Percentiles rank a stretch among this genome's conserved stretches.
These are phyloP conservation scores for Coemansia sp. DNA, from an alignment of 192 early-diverging fungal species.

Conservation along the genomic window DNA sequence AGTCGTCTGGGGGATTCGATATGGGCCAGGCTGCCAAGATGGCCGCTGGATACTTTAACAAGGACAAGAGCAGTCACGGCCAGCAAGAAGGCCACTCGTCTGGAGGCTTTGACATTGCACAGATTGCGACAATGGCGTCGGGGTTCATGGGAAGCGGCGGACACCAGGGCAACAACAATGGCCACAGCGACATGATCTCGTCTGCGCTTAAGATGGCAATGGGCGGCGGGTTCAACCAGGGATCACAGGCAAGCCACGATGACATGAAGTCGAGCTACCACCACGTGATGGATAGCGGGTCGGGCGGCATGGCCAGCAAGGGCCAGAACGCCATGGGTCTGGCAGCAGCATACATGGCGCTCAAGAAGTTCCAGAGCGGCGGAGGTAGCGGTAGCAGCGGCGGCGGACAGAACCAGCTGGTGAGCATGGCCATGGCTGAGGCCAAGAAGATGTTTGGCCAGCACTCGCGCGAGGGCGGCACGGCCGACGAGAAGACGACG, in stretches of 20 bases:
- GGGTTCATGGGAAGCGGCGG: slow-evolving; percentile 18
- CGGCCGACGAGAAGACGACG: slow-evolving; percentile 39
- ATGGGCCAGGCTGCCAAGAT: slow-evolving; percentile 18
- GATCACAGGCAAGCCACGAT: slow-evolving; percentile 22
- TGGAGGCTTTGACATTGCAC: slow-evolving; percentile 30
- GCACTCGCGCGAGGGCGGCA: slow-evolving; percentile 35
- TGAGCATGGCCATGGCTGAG: slow-evolving; percentile 44
- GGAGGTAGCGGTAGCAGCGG: background rate
- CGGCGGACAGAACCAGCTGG: slow-evolving; percentile 39
- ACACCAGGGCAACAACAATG: background rate
- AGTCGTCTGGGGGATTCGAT: slow-evolving; percentile 19
- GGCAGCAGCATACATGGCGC: slow-evolving; percentile 47
- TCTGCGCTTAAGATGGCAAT: slow-evolving; percentile 35
- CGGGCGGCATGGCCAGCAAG: slow-evolving; percentile 13
- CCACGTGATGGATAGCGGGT: slow-evolving; percentile 5
- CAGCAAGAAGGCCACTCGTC: background rate
- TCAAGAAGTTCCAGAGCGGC: slow-evolving; percentile 23
- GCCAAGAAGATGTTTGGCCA: slow-evolving; percentile 40
- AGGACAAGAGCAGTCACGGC: background rate
- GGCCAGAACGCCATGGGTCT: slow-evolving; percentile 42
- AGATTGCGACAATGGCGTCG: slow-evolving; percentile 19
- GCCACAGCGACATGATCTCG: slow-evolving; percentile 18
- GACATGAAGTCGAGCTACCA: slow-evolving; percentile 34
- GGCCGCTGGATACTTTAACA: slow-evolving; percentile 23
- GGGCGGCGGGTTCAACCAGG: slow-evolving; percentile 37